Percentiles rank a stretch among this genome's conserved stretches.
Conservation (phyloP, 768 basidiomycete species). For the Dioszegia aurantiaca region DNA sequence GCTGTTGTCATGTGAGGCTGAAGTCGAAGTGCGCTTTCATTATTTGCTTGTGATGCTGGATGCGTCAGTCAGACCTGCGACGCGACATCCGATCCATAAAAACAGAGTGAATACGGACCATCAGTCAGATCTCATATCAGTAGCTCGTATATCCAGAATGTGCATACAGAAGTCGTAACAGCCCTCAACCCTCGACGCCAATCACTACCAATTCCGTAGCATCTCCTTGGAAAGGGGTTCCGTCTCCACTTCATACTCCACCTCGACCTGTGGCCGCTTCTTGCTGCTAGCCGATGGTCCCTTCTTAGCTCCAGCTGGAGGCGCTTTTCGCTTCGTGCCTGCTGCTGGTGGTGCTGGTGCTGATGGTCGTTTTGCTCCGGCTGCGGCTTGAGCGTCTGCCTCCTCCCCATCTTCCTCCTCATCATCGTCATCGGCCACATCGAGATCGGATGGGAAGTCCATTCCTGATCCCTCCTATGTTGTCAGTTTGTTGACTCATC, state of each 20-base stretch:
- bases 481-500: no score
- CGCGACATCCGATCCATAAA: no score
- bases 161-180: not conserved
- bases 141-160: no score
- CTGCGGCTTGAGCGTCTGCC: no score
- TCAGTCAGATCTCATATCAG: no score
- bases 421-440: conserved; percentile 53
- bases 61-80: no score
- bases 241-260: conserved; percentile 94
- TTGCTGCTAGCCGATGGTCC: conserved; percentile 6
- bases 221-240: conserved; percentile 56
- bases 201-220: conserved; percentile 51
- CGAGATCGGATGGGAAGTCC: conserved; percentile 47
- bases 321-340: conserved; percentile 48
- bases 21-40: no score
- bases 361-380: conserved; percentile 56
- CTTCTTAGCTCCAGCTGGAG: conserved; percentile 27
- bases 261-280: conserved; percentile 69
- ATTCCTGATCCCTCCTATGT: conserved; percentile 39
- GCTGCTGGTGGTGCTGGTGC: conserved; percentile 43
- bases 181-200: not conserved
- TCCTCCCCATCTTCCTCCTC: conserved; percentile 56
- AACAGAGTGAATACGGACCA: no score
- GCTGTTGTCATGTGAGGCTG: no score
- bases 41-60: no score